Evolutionary conservation across 331 rosid species (phyloP), one percentile per base, ranked within the genome.

Genomic region (Stylosanthes scabra): DNA sequence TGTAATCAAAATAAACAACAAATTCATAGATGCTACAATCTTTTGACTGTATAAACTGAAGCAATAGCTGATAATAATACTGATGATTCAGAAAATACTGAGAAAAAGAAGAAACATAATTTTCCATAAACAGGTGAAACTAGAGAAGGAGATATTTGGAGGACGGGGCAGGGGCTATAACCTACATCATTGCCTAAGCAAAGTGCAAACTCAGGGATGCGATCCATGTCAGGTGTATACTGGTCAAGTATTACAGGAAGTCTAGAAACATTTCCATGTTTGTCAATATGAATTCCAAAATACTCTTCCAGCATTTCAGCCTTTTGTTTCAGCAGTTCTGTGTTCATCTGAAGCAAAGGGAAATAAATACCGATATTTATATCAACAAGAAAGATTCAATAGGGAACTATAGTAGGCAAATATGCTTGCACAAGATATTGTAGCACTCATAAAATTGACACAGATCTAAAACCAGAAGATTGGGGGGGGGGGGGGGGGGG

Each of bases 221-320:
- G 90, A 71, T 94, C 98, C 96, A 89, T 94, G 84, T 94, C 96
- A 72, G 98, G 98, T 73, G 97, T 88, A 88, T 94, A 91, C 74
- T 94, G 95, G 75, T 94, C 97, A 81, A 91, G 98, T 82, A 94
- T 74, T 63, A 86, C 86, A 20, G 97, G 98, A 78, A 94, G 95
- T 76, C 88, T 86, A 50, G 84, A 83, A 83, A 94, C 72, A 80
- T 89, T 94, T 78, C 98, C 96, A 46, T 71, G 72, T 50, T n/a
- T 37, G 46, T 94, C 95, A 49, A 91, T 81, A 74, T 88, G 83
- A 81, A 94, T 85, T 87, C 95, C 42, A 13, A 94, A 91, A 84
- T 82, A 88, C 66, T 86, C 95, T 45, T 81, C 88, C 68, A 94
- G 78, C 90, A 91, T 58, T 76, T 74, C 91, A 74, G 88, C 72